These are phyloP conservation scores for Albatrellus ellisii DNA, from an alignment of 768 basidiomycete genomes.

Conservation along the genomic window DNA sequence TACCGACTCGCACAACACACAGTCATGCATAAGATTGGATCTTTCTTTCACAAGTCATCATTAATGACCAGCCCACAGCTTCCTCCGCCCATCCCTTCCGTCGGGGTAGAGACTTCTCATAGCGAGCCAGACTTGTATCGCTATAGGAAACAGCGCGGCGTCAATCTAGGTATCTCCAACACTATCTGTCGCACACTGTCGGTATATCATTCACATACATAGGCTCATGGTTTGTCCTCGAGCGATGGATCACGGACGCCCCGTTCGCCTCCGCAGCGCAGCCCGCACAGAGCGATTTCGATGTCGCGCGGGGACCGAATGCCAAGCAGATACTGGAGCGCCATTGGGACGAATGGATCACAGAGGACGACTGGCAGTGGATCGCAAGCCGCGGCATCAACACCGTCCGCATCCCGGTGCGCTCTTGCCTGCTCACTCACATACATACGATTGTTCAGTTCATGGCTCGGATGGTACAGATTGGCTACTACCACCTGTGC, in stretches of 20 bases:
- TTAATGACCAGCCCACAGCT: not conserved
- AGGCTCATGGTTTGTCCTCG: slow-evolving; percentile 75
- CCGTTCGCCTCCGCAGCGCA: slow-evolving; percentile 41
- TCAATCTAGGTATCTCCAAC: slow-evolving; percentile 50
- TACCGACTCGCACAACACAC: no score
- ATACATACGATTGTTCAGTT: not conserved
- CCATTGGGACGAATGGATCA: slow-evolving; percentile 45
- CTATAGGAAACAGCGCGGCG: slow-evolving; percentile 66
- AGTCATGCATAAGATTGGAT: slow-evolving; percentile 4
- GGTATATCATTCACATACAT: not conserved
- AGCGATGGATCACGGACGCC: slow-evolving; percentile 55
- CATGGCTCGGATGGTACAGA: slow-evolving; percentile 24
- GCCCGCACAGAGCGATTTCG: slow-evolving; percentile 55
- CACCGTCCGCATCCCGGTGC: slow-evolving; percentile 46
- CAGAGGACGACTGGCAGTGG: slow-evolving; percentile 40
- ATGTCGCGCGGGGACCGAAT: slow-evolving; percentile 43
- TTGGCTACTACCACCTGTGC: slow-evolving; percentile 63
- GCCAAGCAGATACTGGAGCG: slow-evolving; percentile 29
- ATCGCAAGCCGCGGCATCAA: slow-evolving; percentile 40
- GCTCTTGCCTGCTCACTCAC: slow-evolving; percentile 12
- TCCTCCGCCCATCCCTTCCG: not conserved
- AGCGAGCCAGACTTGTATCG: slow-evolving; percentile 26
- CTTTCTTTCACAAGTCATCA: slow-evolving; percentile 1
- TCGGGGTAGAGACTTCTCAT: slow-evolving; percentile 7
- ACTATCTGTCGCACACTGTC: not conserved